These are phyloP conservation scores for Rhizopogon vulgaris DNA, from an alignment of 768 basidiomycete species.

Conservation along the genomic window DNA sequence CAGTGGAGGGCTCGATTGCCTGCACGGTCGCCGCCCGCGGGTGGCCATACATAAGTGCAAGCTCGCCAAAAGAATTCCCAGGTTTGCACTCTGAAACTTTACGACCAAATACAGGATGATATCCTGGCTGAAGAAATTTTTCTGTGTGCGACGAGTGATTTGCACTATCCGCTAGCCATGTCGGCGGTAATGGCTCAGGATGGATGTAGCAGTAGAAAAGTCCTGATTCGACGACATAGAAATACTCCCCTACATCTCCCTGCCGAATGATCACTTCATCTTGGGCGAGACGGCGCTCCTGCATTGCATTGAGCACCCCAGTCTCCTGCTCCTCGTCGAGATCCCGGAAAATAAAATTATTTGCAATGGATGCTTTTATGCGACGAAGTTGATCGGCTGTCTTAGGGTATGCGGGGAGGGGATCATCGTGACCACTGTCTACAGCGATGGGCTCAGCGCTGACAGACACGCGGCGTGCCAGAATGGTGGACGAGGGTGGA, in stretches of 20 bases:
- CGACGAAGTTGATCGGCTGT: slow-evolving; percentile 77
- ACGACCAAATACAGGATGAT: slow-evolving; percentile 67
- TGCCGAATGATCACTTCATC: slow-evolving; percentile 94
- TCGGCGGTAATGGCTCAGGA: slow-evolving; percentile 56
- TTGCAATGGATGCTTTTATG: slow-evolving; percentile 80
- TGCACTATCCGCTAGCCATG: slow-evolving; percentile 44
- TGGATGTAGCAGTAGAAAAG: slow-evolving; percentile 78
- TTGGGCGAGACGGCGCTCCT: slow-evolving; percentile 64
- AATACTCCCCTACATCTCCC: slow-evolving; percentile 95
- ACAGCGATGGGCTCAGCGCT: slow-evolving; percentile 95
- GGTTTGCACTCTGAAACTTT: slow-evolving; percentile 82
- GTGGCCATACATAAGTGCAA: slow-evolving; percentile 97
- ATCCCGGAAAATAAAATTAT: slow-evolving; percentile 93
- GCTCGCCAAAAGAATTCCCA: slow-evolving; percentile 88
- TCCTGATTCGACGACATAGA: slow-evolving; percentile 94
- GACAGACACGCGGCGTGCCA: slow-evolving; percentile 90
- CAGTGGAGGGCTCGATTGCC: slow-evolving; percentile 71
- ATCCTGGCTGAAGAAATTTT: slow-evolving; percentile 56
- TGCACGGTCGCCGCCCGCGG: slow-evolving; percentile 93
- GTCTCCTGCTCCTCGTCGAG: slow-evolving; percentile 94
- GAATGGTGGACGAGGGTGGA: slow-evolving; percentile 66
- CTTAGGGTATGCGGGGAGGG: slow-evolving; percentile 74
- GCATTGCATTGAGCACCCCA: slow-evolving; percentile 93
- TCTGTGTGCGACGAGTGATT: slow-evolving; percentile 36
- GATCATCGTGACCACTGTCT: slow-evolving; percentile 56